Percentiles rank a stretch among this genome's conserved stretches.
phyloP scores from a whole-genome alignment of 2,329 filamentous ascomycete species.

The Apiospora aurea region DNA sequence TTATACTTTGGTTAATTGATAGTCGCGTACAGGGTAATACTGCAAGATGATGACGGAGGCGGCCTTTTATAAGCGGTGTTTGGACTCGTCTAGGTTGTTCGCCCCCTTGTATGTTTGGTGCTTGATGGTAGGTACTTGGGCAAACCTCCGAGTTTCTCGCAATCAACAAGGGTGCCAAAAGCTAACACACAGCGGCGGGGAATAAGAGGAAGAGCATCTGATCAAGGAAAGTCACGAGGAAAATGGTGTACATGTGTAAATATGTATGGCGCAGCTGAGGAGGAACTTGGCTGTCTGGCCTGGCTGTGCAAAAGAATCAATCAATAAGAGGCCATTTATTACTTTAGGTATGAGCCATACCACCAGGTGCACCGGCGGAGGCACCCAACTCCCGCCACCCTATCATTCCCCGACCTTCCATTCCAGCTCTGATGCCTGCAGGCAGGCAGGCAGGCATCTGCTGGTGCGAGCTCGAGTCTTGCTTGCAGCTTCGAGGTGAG shows the following conservation, averaged over 20 bases:
- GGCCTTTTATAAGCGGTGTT: not conserved
- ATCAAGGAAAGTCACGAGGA: no score
- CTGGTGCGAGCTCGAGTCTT: not conserved
- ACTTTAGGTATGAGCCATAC: not conserved
- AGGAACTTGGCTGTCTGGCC: not conserved
- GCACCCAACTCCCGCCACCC: not conserved
- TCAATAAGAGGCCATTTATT: not conserved
- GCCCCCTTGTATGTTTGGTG: not conserved
- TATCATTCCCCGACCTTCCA: not conserved
- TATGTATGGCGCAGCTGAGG: not conserved
- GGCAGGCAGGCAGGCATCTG: not conserved
- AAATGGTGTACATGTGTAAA: no score
- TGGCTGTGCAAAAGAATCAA: constrained; percentile 5
- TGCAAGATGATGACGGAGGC: constrained; percentile 11
- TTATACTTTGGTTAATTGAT: not conserved
- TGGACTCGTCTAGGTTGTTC: not conserved
- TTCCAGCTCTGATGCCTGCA: not conserved
- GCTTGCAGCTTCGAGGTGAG: not conserved
- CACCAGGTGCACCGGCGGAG: not conserved
- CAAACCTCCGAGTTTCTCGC: not conserved
- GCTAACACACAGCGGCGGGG: not conserved
- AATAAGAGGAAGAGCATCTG: not conserved
- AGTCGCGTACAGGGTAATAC: not conserved
- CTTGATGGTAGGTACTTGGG: not conserved
- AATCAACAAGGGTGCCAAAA: not conserved